Evolutionary conservation across 164 flowering plant genomes (phyloP).

Genomic region (Sedum album): DNA sequence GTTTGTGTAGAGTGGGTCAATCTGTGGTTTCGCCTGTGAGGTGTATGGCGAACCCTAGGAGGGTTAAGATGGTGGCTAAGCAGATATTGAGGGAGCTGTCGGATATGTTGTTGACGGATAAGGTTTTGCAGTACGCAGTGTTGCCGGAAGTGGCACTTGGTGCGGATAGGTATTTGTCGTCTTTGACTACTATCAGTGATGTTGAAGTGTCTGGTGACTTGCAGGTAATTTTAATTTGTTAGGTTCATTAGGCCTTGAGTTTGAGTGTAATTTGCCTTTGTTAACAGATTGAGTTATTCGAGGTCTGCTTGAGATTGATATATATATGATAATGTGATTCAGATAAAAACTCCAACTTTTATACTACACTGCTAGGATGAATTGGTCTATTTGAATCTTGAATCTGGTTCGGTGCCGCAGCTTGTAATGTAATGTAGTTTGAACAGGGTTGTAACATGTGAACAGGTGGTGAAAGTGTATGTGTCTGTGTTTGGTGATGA

Average conservation of each 20-base stretch:
- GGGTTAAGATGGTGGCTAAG: conserved; percentile 91
- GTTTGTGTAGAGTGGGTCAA: background rate
- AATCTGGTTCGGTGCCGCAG: background rate
- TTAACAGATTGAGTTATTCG: background rate
- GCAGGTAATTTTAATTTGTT: conserved; percentile 42
- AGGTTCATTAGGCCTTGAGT: background rate
- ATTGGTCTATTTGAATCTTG: background rate
- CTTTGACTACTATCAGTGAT: conserved; percentile 78
- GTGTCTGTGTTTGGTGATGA: conserved; percentile 94
- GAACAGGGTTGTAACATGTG: conserved; percentile 6
- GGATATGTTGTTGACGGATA: conserved; percentile 78
- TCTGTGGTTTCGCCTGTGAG: conserved; percentile 9
- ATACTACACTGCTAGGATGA: too few species aligned
- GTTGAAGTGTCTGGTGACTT: conserved; percentile 82
- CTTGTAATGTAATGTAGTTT: background rate
- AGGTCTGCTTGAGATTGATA: too few species aligned
- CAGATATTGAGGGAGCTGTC: conserved; percentile 83
- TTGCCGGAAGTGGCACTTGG: conserved; percentile 86
- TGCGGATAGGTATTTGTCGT: conserved; percentile 79
- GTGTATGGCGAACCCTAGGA: conserved; percentile 89
- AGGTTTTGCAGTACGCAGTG: conserved; percentile 66
- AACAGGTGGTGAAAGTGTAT: conserved; percentile 20
- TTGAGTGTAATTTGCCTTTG: background rate
- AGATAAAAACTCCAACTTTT: too few species aligned
- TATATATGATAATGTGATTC: too few species aligned